Conservation (phyloP, 345 rosid genomes). For the Camelina neglecta region DNA sequence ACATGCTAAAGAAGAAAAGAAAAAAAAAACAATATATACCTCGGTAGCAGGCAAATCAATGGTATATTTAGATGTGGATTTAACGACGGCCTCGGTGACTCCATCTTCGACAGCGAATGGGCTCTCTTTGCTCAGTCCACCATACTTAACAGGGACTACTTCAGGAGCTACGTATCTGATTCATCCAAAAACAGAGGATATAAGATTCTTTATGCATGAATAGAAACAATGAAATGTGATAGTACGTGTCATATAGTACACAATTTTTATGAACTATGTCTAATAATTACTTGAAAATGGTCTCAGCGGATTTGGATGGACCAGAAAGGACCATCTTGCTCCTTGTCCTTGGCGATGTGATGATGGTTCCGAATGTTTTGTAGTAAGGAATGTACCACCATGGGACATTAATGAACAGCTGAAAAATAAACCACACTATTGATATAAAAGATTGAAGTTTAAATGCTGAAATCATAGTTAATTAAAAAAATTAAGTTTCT, state of each 20-base stretch:
- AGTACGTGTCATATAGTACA: background rate
- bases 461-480: background rate
- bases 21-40: conserved; percentile 26
- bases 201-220: background rate
- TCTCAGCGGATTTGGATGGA: conserved; percentile 72
- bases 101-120: conserved; percentile 35
- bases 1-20: background rate
- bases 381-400: conserved; percentile 97
- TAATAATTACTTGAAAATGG: conserved; percentile 75
- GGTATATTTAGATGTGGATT: conserved; percentile 40
- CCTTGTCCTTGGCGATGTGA: conserved; percentile 87
- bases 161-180: conserved; percentile 47
- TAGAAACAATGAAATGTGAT: conserved; percentile 1
- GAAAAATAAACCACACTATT: background rate
- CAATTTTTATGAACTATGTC: background rate
- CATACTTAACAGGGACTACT: conserved; percentile 47
- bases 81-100: conserved; percentile 42
- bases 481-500: background rate
- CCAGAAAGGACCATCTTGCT: conserved; percentile 92
- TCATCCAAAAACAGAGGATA: conserved; percentile 13
- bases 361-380: conserved; percentile 70
- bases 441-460: background rate
- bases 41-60: conserved; percentile 49
- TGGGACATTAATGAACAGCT: conserved; percentile 97
- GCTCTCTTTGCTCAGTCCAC: conserved; percentile 49